These are phyloP conservation scores for Fusarium newnesense DNA, from an alignment of 2,329 filamentous ascomycete species.

Conservation along the genomic window DNA sequence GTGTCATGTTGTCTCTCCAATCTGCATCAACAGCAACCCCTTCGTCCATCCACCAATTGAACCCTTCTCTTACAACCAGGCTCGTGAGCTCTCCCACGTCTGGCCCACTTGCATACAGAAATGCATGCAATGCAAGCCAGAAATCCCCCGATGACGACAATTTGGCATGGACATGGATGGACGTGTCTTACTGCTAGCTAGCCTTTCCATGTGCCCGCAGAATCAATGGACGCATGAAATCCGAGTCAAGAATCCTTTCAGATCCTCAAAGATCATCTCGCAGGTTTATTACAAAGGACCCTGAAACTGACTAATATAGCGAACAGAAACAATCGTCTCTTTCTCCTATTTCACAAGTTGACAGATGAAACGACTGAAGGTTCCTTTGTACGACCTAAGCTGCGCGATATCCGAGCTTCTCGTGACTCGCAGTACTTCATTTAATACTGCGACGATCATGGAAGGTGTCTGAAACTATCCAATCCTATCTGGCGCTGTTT, in stretches of 20 bases:
- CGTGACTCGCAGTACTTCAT: conserved; percentile 27
- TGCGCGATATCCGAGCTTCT: conserved; percentile 9
- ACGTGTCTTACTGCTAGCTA: conserved; percentile 12
- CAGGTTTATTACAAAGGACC: conserved; percentile 6
- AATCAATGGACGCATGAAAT: conserved; percentile 14
- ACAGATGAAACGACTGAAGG: conserved; percentile 15
- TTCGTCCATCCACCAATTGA: conserved; percentile 30
- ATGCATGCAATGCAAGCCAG: conserved; percentile 33
- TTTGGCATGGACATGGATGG: conserved; percentile 21
- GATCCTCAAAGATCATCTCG: conserved; percentile 14
- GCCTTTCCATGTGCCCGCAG: conserved; percentile 21
- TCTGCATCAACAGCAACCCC: conserved; percentile 26
- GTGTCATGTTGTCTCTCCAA: conserved; percentile 33
- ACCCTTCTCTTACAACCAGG: conserved; percentile 25
- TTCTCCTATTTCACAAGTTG: neutral
- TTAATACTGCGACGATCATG: conserved; percentile 27
- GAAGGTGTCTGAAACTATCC: conserved; percentile 25
- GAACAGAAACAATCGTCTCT: neutral
- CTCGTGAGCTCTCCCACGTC: conserved; percentile 28
- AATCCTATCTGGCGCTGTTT: conserved; percentile 20
- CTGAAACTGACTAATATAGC: conserved; percentile 12
- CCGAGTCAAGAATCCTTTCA: conserved; percentile 19
- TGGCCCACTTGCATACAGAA: conserved; percentile 28
- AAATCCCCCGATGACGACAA: conserved; percentile 39
- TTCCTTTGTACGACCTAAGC: conserved; percentile 8